Conservation (phyloP, 2,329 filamentous ascomycete genomes). For the Colletotrichum eleusines region DNA sequence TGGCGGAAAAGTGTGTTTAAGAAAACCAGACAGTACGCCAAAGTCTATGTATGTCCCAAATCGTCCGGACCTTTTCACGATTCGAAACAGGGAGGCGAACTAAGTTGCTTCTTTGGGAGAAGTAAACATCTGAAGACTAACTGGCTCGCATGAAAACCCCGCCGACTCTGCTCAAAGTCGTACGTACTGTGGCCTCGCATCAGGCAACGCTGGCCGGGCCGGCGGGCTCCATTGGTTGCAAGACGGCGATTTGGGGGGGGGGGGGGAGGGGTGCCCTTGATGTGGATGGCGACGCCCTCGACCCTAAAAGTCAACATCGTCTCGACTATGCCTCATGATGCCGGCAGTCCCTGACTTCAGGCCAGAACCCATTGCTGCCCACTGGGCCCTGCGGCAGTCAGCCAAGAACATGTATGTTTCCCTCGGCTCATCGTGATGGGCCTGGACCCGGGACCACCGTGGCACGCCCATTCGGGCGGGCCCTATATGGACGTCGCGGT, state of each 20-base stretch:
- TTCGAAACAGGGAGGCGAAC: constrained; percentile 24
- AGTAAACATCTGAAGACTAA: neutral
- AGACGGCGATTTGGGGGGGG: too few relatives aligned
- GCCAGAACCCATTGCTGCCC: neutral
- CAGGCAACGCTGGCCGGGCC: neutral
- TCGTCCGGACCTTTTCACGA: constrained; percentile 17
- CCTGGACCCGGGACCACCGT: neutral
- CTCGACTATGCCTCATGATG: constrained; percentile 38
- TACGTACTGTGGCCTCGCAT: constrained; percentile 19
- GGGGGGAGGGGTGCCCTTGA: neutral
- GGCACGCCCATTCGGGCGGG: neutral
- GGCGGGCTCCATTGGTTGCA: neutral
- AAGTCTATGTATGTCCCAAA: constrained; percentile 17
- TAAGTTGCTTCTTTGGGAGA: constrained; percentile 15
- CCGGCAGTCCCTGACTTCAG: constrained; percentile 13
- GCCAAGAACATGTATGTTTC: neutral
- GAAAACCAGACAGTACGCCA: neutral
- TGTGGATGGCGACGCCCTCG: neutral
- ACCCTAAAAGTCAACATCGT: constrained; percentile 21
- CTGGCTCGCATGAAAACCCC: constrained; percentile 8
- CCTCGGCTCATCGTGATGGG: neutral
- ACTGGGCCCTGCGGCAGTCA: constrained; percentile 20
- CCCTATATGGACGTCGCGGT: constrained; percentile 18
- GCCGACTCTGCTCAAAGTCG: neutral
- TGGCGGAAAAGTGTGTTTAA: neutral